Evolutionary conservation across 176 grass and related monocot species (phyloP).

Genomic region (Poa annua): DNA sequence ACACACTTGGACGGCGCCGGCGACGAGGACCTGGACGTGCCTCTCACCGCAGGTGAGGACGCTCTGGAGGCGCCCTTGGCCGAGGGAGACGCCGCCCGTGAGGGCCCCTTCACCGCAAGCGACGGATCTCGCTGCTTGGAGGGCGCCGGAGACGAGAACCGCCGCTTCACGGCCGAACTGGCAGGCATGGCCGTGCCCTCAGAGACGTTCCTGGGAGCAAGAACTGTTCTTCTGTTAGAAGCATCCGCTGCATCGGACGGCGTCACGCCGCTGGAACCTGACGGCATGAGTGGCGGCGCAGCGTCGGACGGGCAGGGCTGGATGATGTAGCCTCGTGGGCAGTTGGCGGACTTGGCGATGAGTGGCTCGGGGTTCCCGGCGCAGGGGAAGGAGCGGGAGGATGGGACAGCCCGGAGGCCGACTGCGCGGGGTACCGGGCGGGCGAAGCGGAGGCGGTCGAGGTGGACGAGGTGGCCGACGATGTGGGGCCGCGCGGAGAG

Average conservation of each 20-base stretch:
- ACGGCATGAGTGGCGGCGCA: conserved; percentile 70
- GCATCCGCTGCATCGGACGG: background rate
- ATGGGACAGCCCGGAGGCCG: conserved; percentile 68
- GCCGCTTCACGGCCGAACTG: conserved; percentile 30
- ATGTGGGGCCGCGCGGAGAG: conserved; percentile 66
- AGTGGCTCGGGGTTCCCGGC: conserved; percentile 61
- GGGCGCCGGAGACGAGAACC: conserved; percentile 67
- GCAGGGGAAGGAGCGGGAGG: conserved; percentile 55
- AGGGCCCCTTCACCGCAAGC: conserved; percentile 24
- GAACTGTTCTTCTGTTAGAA: conserved; percentile 38
- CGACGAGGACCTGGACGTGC: conserved; percentile 56
- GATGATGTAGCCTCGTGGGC: conserved; percentile 66
- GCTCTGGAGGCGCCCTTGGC: conserved; percentile 33
- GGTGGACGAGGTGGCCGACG: conserved; percentile 87
- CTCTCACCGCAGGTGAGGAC: conserved; percentile 49
- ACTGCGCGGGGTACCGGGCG: conserved; percentile 69
- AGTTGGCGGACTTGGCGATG: conserved; percentile 50
- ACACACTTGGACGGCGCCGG: conserved; percentile 84
- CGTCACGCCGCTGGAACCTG: conserved; percentile 22
- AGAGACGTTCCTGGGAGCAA: conserved; percentile 57
- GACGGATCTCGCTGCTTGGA: conserved; percentile 58
- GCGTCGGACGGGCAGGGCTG: conserved; percentile 56
- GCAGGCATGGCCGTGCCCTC: conserved; percentile 5
- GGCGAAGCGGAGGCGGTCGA: conserved; percentile 76
- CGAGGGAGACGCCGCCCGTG: conserved; percentile 46